Evolutionary conservation across 2,329 filamentous ascomycete species (phyloP), one percentile per base, ranked within the genome.

Genomic region (Orbilia brochopaga): DNA sequence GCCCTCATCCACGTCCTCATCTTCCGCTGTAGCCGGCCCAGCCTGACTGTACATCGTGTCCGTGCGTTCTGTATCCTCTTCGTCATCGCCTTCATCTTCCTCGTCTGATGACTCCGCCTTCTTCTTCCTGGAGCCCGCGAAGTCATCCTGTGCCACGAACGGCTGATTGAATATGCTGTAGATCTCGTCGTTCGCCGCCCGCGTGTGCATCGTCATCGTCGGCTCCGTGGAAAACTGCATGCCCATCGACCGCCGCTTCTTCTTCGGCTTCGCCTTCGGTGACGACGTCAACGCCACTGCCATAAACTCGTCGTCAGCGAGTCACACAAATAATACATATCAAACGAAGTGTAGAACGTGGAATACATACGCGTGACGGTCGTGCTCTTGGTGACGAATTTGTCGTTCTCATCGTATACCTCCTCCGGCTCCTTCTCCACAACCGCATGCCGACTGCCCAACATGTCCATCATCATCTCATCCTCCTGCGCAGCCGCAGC

Each of bases 141-240:
- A 80, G 1, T 75, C 77, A 4, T 75, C 79, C 21, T 75, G 75
- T 10, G 65, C 74, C 73, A 84, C 84, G 37, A 93, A 79, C 1
- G 94, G 93, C 66, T 94, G 90, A 77, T 94, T 97, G 81, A 97
- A 99, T 53, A 99, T 91, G 66, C 92, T 92, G 77, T 97, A 97
- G 58, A 99, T 97, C 76, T 99, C 94, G 76, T 97, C 92, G 73
- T 93, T 97, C 2, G 94, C 94, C 74, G 94, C 93, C 76, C 87
- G 90, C 11, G 94, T 99, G 78, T 97, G 92, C 75, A 99, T 86
- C 0, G 94, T 99, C 92, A 99, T 97, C 1, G 94, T 99, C n/a
- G 92, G 90, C 1, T 67, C 66, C 21, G 66, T 80, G 75, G 75
- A 79, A 76, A 76, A 75, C 23, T 69, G 65, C 58, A 62, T 59